phyloP scores from a whole-genome alignment of 164 flowering plant species.

The Echeveria elegans region DNA sequence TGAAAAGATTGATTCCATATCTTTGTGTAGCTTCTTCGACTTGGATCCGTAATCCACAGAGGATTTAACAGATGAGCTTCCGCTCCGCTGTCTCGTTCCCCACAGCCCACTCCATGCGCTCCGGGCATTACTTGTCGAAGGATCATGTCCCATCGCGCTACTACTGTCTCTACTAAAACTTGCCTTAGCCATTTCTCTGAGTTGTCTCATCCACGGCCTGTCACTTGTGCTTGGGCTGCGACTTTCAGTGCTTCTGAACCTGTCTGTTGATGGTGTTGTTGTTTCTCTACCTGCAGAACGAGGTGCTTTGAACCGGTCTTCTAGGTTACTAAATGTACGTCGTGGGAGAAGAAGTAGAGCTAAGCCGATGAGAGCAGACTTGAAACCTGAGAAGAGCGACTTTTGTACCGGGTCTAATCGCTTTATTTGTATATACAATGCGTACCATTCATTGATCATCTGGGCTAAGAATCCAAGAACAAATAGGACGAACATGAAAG shows the following conservation, averaged over 20 bases:
- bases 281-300: not conserved
- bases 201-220: constrained; percentile 70
- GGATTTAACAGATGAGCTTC: constrained; percentile 47
- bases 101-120: constrained; percentile 43
- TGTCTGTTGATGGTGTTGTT: constrained; percentile 13
- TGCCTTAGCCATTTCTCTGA: constrained; percentile 72
- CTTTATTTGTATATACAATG: constrained; percentile 45
- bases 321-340: constrained; percentile 27
- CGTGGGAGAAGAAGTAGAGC: constrained; percentile 41
- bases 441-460: constrained; percentile 55
- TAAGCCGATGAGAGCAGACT: constrained; percentile 44
- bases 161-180: constrained; percentile 58
- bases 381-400: constrained; percentile 46
- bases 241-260: constrained; percentile 19
- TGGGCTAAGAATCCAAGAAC: constrained; percentile 42
- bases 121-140: constrained; percentile 42
- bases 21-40: constrained; percentile 47
- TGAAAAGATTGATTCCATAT: constrained; percentile 80
- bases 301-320: constrained; percentile 16
- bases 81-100: constrained; percentile 50
- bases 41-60: constrained; percentile 48
- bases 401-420: constrained; percentile 30
- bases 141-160: constrained; percentile 27
- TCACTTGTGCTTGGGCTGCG: constrained; percentile 14
- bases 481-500: constrained; percentile 57